Evolutionary conservation across 2,329 filamentous ascomycete genomes (phyloP).

Genomic region (Anthostomella pinea): DNA sequence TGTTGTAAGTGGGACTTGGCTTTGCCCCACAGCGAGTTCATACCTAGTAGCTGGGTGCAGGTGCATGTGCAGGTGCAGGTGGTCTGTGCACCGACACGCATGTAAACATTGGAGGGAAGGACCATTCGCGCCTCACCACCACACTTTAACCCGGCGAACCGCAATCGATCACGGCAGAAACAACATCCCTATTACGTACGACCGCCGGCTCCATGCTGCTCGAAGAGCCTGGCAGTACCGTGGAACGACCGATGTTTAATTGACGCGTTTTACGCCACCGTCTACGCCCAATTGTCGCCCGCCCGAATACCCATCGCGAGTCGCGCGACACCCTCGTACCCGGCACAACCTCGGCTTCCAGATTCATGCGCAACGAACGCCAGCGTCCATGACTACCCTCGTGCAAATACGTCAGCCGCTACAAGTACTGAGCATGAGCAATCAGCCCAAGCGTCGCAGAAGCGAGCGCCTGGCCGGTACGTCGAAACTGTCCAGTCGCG

Average conservation of each 20-base stretch:
- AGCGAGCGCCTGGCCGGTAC: slow-evolving; percentile 64
- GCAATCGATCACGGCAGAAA: slow-evolving; percentile 7
- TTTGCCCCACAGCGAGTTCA: too few species aligned
- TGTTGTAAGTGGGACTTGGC: too few species aligned
- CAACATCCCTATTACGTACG: slow-evolving; percentile 11
- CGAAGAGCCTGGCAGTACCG: background rate
- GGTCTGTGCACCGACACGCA: slow-evolving; percentile 26
- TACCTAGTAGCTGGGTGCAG: too few species aligned
- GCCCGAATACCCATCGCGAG: too few species aligned
- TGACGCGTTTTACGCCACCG: background rate
- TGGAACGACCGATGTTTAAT: background rate
- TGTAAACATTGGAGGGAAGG: slow-evolving; percentile 30
- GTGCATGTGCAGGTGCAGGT: too few species aligned
- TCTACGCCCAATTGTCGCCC: too few species aligned
- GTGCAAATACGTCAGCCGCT: slow-evolving; percentile 62
- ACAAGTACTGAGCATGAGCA: slow-evolving; percentile 68
- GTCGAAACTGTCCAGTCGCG: slow-evolving; percentile 28
- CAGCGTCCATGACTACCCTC: slow-evolving; percentile 69
- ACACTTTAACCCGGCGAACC: slow-evolving; percentile 13
- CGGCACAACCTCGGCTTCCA: slow-evolving; percentile 7
- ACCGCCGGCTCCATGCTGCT: background rate
- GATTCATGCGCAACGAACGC: slow-evolving; percentile 27
- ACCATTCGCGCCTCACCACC: slow-evolving; percentile 29
- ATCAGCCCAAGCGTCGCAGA: slow-evolving; percentile 57
- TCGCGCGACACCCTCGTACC: too few species aligned